A percentile compares a stretch with the other conserved stretches of the same genome.
Evolutionary conservation across 257 asterid species (phyloP).

Genomic region (Fraxinus excelsior): DNA sequence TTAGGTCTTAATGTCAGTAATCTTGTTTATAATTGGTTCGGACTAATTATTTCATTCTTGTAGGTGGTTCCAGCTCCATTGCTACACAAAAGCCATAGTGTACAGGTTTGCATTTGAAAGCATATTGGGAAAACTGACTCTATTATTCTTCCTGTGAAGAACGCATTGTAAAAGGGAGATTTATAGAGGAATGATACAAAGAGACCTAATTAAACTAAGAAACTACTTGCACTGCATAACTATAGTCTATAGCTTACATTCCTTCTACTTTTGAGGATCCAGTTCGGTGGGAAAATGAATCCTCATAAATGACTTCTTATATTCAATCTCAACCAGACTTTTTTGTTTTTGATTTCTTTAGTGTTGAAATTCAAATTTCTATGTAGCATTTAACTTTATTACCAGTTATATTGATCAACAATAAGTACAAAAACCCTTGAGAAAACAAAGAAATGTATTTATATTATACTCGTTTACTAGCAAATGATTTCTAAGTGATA

Average conservation of each 20-base stretch:
- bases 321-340: background rate
- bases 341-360: background rate
- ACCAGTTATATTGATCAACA: background rate
- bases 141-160: background rate
- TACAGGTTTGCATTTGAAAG: slow-evolving; percentile 47
- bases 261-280: no score
- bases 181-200: no score
- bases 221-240: background rate
- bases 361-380: no score
- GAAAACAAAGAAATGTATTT: background rate
- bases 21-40: slow-evolving; percentile 2
- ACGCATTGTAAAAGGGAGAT: background rate
- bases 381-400: background rate
- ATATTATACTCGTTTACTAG: no score
- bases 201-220: no score
- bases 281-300: background rate
- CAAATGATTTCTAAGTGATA: background rate
- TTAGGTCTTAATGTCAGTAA: slow-evolving; percentile 6
- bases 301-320: background rate
- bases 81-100: slow-evolving; percentile 55
- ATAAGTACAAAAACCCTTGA: background rate
- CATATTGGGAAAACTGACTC: background rate
- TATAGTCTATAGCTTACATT: no score
- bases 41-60: slow-evolving; percentile 18
- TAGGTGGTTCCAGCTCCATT: slow-evolving; percentile 48